phyloP scores from a whole-genome alignment of 2,329 filamentous ascomycete genomes.

The Ophiobolus disseminans region DNA sequence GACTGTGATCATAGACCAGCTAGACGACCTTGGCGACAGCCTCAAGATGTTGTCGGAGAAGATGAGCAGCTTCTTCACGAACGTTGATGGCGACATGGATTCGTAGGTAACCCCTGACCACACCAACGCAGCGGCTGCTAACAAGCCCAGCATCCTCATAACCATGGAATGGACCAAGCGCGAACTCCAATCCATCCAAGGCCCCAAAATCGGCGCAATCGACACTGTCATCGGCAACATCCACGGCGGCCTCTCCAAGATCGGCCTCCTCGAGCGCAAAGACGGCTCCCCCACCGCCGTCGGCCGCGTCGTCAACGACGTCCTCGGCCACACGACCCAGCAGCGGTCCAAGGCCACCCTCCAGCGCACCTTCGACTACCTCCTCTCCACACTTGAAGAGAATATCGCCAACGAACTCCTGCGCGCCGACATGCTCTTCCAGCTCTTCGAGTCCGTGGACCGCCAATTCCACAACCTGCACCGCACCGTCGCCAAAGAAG shows the following conservation, averaged over 20 bases:
- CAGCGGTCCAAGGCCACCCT: constrained; percentile 82
- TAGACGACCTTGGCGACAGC: constrained; percentile 85
- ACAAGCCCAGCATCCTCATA: constrained; percentile 72
- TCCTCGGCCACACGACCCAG: constrained; percentile 81
- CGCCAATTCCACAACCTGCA: constrained; percentile 88
- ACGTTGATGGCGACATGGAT: constrained; percentile 92
- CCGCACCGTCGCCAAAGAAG: constrained; percentile 83
- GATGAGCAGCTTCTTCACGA: constrained; percentile 89
- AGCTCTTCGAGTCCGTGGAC: constrained; percentile 91
- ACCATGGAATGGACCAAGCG: constrained; percentile 96
- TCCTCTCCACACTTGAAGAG: constrained; percentile 86
- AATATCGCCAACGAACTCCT: constrained; percentile 84
- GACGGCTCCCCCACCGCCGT: constrained; percentile 68
- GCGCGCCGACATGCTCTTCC: constrained; percentile 80
- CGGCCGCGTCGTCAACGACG: constrained; percentile 70
- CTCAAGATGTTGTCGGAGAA: constrained; percentile 85
- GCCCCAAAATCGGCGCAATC: constrained; percentile 61
- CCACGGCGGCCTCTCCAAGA: constrained; percentile 74
- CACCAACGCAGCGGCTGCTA: constrained; percentile 10
- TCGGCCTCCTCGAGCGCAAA: constrained; percentile 53
- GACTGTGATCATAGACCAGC: constrained; percentile 80
- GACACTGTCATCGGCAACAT: constrained; percentile 83
- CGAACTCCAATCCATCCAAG: constrained; percentile 68
- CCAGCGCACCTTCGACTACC: constrained; percentile 86
- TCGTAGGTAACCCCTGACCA: constrained; percentile 58